phyloP scores from a whole-genome alignment of 345 rosid genomes.

The Moricandia moricandioides region DNA sequence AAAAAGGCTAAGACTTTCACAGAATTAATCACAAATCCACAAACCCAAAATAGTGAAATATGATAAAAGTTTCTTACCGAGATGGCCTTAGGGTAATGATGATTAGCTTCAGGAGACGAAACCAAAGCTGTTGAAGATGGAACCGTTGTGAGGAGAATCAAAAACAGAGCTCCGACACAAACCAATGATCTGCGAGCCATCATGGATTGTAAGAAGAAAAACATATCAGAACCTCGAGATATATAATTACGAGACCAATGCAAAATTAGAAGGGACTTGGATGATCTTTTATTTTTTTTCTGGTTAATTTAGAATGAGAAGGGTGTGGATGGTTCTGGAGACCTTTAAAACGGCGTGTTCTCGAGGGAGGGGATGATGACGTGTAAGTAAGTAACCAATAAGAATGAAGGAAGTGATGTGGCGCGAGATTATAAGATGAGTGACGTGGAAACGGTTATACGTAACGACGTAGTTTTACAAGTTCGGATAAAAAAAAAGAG shows the following conservation, averaged over 20 bases:
- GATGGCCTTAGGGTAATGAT: constrained; percentile 67
- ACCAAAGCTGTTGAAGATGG: constrained; percentile 41
- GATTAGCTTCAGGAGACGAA: constrained; percentile 43
- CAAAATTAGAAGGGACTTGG: constrained; percentile 1
- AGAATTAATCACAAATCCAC: neutral
- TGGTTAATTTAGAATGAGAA: constrained; percentile 9
- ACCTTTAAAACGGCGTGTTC: constrained; percentile 23
- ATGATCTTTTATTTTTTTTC: neutral
- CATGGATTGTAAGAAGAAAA: constrained; percentile 1
- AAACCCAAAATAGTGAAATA: neutral
- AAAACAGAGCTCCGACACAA: constrained; percentile 28
- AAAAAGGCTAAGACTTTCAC: neutral
- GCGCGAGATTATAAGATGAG: neutral
- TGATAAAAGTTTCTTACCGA: constrained; percentile 44
- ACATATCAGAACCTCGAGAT: neutral
- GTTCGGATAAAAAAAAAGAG: neutral
- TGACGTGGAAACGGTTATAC: constrained; percentile 18
- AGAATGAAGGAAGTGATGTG: constrained; percentile 42
- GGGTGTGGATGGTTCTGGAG: constrained; percentile 18
- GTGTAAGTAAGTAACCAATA: constrained; percentile 49
- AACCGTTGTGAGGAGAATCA: constrained; percentile 39
- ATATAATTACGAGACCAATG: neutral
- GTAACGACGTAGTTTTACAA: constrained; percentile 12
- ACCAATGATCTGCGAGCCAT: constrained; percentile 29
- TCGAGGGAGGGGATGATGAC: constrained; percentile 39